Percentiles rank a stretch among this genome's conserved stretches.
These are phyloP conservation scores for Beta corolliflora DNA, from an alignment of 179 eudicot genomes.

Conservation along the genomic window DNA sequence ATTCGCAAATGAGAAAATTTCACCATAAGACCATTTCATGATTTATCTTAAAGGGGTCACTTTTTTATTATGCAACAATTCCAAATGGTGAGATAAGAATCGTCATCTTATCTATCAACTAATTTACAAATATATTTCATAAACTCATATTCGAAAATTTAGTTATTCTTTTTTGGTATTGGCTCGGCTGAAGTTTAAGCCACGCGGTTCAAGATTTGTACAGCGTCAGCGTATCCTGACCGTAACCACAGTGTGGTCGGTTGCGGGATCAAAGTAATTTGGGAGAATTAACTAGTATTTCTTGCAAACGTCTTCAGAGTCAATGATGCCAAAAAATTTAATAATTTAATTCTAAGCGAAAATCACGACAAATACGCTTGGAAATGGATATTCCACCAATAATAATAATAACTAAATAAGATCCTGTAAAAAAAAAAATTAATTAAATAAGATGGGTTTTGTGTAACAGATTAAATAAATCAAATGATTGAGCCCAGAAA, in stretches of 20 bases:
- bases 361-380: constrained; percentile 8
- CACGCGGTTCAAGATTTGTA: constrained; percentile 37
- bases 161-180: not conserved
- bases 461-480: not conserved
- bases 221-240: constrained; percentile 56
- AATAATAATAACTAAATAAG: not conserved
- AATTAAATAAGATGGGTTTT: not conserved
- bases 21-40: too few relatives aligned
- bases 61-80: too few relatives aligned
- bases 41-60: too few relatives aligned
- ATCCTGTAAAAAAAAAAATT: not conserved
- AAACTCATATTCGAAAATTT: too few relatives aligned
- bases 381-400: constrained; percentile 19
- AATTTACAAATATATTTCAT: too few relatives aligned
- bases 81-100: too few relatives aligned
- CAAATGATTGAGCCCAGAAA: not conserved
- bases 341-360: not conserved
- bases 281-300: not conserved
- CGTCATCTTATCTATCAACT: too few relatives aligned
- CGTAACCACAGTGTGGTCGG: constrained; percentile 40
- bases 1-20: too few relatives aligned
- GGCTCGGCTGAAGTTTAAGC: constrained; percentile 31
- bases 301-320: not conserved
- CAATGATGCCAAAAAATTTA: not conserved
- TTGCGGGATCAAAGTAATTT: constrained; percentile 21